Evolutionary conservation across 768 basidiomycete genomes (phyloP).

Genomic region (Mycena indigotica): DNA sequence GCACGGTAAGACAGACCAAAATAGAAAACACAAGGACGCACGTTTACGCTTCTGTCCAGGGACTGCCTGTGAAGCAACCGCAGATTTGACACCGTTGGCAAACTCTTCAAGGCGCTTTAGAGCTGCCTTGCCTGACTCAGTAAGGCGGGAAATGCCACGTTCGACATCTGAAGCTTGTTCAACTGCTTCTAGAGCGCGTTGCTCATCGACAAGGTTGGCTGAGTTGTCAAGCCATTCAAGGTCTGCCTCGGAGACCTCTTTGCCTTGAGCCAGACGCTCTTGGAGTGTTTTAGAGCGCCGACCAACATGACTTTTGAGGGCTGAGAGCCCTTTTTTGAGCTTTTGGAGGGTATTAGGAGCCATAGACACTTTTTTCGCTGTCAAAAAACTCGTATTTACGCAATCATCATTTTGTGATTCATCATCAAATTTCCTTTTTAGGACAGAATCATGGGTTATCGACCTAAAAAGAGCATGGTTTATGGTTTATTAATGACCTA

Average conservation of each 20-base stretch:
- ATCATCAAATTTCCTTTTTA: neutral
- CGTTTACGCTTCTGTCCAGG: neutral
- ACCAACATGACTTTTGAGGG: conserved; percentile 6
- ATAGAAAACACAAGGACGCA: neutral
- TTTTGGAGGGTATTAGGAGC: neutral
- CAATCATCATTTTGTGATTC: neutral
- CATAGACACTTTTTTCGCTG: neutral
- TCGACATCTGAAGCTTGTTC: neutral
- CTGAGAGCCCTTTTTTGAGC: conserved; percentile 11
- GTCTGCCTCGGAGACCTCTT: conserved; percentile 5
- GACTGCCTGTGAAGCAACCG: neutral
- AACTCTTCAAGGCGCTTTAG: conserved; percentile 3
- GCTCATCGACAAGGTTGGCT: conserved; percentile 5
- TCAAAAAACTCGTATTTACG: conserved; percentile 23
- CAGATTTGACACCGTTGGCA: conserved; percentile 1
- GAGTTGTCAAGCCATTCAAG: conserved; percentile 10
- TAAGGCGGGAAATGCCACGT: neutral
- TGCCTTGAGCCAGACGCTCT: neutral
- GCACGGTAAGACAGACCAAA: neutral
- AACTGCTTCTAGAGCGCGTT: no score
- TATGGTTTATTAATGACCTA: conserved; percentile 9
- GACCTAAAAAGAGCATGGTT: neutral
- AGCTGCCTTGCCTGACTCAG: neutral
- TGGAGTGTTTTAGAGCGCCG: conserved; percentile 5
- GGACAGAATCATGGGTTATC: neutral